A percentile compares a stretch with the other conserved stretches of the same genome.
phyloP scores from a whole-genome alignment of 352 stramenopile genomes.

The Globisporangium canariense region DNA sequence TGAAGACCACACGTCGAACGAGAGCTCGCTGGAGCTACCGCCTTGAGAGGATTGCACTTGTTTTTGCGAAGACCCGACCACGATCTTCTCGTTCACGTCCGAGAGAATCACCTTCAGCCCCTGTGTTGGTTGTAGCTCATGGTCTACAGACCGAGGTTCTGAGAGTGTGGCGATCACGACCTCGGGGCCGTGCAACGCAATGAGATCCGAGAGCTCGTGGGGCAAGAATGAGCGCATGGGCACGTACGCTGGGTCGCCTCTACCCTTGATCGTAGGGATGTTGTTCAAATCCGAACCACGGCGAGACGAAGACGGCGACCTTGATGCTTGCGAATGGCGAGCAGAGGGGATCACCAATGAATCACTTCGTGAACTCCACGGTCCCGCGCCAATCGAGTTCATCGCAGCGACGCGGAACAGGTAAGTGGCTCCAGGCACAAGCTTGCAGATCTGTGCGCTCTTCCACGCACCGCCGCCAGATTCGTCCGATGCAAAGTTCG shows the following conservation, averaged over 20 bases:
- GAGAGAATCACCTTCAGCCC: conserved; percentile 46
- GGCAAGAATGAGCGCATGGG: conserved; percentile 23
- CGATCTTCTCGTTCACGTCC: conserved; percentile 45
- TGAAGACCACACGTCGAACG: conserved; percentile 56
- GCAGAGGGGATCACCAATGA: conserved; percentile 19
- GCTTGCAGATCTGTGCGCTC: conserved; percentile 36
- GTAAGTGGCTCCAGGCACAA: conserved; percentile 41
- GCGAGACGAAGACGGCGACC: background rate
- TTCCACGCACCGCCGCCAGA: conserved; percentile 22
- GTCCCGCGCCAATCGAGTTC: conserved; percentile 51
- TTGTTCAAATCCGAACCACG: conserved; percentile 2
- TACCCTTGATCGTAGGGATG: conserved; percentile 44
- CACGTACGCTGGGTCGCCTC: conserved; percentile 42
- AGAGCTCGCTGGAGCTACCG: conserved; percentile 13
- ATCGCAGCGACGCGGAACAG: conserved; percentile 61
- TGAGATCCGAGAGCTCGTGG: conserved; percentile 4
- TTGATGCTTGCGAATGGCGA: background rate
- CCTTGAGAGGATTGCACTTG: background rate
- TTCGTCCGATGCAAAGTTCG: background rate
- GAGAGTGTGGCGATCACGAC: conserved; percentile 9
- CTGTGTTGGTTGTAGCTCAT: background rate
- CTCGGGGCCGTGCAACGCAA: conserved; percentile 1
- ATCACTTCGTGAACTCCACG: conserved; percentile 46
- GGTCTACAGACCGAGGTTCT: background rate
- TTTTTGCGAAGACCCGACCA: background rate